Evolutionary conservation across 495 filamentous ascomycete genomes (phyloP).

Genomic region (Gamarada debralockiae): DNA sequence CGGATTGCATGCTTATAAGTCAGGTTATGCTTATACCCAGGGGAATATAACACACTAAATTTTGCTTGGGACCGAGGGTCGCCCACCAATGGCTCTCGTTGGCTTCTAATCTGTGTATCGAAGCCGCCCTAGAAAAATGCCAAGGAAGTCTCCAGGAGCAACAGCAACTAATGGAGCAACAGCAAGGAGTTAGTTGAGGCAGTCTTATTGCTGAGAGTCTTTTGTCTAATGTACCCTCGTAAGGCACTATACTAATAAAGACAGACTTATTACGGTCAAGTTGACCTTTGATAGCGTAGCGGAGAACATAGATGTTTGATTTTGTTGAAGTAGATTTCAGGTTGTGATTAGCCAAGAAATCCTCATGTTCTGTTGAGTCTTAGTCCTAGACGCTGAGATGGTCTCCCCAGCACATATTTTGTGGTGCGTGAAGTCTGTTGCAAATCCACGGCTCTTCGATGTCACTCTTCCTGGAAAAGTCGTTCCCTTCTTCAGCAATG

Average conservation of each 20-base stretch:
- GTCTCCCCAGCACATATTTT: slow-evolving; percentile 2
- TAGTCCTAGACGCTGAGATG: slow-evolving; percentile 3
- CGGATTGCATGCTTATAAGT: too few species aligned
- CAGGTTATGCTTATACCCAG: too few species aligned
- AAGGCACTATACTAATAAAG: slow-evolving; percentile 2
- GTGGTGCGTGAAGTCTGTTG: slow-evolving; percentile 3
- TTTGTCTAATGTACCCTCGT: slow-evolving; percentile 2
- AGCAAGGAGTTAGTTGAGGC: slow-evolving; percentile 12
- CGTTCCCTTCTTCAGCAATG: slow-evolving; percentile 10
- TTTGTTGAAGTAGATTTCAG: slow-evolving; percentile 5
- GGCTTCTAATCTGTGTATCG: slow-evolving; percentile 16
- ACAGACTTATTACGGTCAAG: slow-evolving; percentile 13
- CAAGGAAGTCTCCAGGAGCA: slow-evolving; percentile 16
- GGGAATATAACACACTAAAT: too few species aligned
- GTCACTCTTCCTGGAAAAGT: too few species aligned
- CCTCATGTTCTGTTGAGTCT: slow-evolving; percentile 1
- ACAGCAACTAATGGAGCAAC: slow-evolving; percentile 13
- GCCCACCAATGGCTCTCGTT: slow-evolving; percentile 6
- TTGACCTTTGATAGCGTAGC: slow-evolving; percentile 13
- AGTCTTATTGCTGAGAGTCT: neutral
- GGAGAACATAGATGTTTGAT: slow-evolving; percentile 14
- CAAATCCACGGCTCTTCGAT: slow-evolving; percentile 6
- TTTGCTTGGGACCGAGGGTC: too few species aligned
- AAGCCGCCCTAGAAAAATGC: slow-evolving; percentile 16
- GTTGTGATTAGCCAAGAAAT: slow-evolving; percentile 3